Evolutionary conservation across 2,329 filamentous ascomycete genomes (phyloP), one percentile per base, ranked within the genome.

Genomic region (Colletotrichum acutatum): DNA sequence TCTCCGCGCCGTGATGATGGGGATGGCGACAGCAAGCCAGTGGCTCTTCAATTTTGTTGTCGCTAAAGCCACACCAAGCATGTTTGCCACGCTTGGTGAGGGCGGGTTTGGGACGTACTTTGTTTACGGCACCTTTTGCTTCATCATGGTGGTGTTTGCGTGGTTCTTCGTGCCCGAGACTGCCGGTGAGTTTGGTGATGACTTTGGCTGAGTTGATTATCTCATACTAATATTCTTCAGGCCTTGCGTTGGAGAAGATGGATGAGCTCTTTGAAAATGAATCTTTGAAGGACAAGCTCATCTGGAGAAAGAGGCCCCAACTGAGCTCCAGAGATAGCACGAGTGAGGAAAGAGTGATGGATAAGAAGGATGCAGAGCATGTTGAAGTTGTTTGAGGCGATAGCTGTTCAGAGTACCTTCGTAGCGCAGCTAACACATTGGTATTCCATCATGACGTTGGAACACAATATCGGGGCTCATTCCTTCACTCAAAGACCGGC

Each of bases 11-110:
- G 76, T 81, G 68, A 92, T 91, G 75, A 90, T 92, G 30, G 85
- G 89, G 3, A 84, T 91, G 60, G 90, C 87, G 0, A 89, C 90
- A 2, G 89, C 89, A 1, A 91, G 88, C 1, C 89, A 92, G 77
- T 91, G 90, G 90, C 78, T 92, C 1, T 92, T 92, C 80, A 92
- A 92, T 77, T 90, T 92, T 69, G 89, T 91, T 19, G 88, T 93
- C 66, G 42, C 42, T 6, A 22, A 49, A n/a, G 19, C 42, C 8
- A 49, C 19, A 19, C 16, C 42, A n/a, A 49, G 42, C 19, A 92
- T 92, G 90, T 83, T 92, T 74, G 84, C 86, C 82, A 75, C 74
- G 9, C 66, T 68, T 6, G 66, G 66, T 4, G 28, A 58, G 28
- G 75, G 74, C 7, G 77, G 78, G 0, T 80, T 77, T 56, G 86